Evolutionary conservation across 805 yeast species (phyloP).

Genomic region (Saturnispora zaruensis): DNA sequence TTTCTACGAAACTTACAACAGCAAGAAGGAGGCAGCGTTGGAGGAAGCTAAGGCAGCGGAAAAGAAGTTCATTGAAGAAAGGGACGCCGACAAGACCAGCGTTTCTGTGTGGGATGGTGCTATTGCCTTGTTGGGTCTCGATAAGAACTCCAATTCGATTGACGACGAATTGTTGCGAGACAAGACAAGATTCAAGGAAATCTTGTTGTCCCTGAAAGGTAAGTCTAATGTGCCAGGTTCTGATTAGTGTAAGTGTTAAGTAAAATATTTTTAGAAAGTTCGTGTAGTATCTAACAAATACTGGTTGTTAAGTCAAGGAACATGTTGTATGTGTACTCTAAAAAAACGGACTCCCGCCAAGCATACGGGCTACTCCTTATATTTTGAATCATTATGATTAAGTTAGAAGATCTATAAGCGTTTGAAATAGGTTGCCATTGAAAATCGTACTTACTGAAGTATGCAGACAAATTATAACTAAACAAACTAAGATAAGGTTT

Average conservation of each 20-base stretch:
- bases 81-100: conserved; percentile 54
- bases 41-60: conserved; percentile 60
- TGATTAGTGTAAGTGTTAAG: neutral
- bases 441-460: too few species aligned
- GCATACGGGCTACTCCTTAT: too few species aligned
- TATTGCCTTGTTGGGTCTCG: conserved; percentile 34
- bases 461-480: too few species aligned
- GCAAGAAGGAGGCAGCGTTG: conserved; percentile 64
- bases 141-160: conserved; percentile 29
- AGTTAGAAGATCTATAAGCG: too few species aligned
- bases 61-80: conserved; percentile 58
- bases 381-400: too few species aligned
- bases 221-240: conserved; percentile 51
- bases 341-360: too few species aligned
- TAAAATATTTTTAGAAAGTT: neutral
- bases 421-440: too few species aligned
- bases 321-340: too few species aligned
- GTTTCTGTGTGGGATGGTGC: conserved; percentile 51
- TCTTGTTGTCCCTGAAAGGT: conserved; percentile 45
- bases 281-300: neutral
- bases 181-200: conserved; percentile 43
- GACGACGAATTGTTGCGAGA: conserved; percentile 33
- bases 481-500: too few species aligned
- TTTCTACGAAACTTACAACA: conserved; percentile 84
- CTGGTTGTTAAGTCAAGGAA: neutral